Percentiles rank a stretch among this genome's conserved stretches.
Evolutionary conservation across 192 early-diverging fungal genomes (phyloP).

Genomic region (Backusella psychrophila): DNA sequence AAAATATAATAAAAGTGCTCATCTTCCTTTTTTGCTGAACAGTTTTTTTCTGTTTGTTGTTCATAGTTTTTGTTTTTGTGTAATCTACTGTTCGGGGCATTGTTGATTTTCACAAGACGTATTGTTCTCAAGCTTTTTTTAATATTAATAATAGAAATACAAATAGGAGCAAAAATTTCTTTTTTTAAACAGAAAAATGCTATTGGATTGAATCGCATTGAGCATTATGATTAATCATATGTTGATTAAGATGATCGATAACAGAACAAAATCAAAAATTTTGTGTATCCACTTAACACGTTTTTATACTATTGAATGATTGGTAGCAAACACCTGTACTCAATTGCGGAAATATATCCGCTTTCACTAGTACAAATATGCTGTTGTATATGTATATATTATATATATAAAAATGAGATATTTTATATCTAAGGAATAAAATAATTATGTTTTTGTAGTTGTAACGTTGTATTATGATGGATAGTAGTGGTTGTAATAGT

Average conservation of each 20-base stretch:
- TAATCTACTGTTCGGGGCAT: no score
- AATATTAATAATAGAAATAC: no score
- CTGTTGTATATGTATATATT: background rate
- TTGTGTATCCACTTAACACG: slow-evolving; percentile 3
- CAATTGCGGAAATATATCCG: background rate
- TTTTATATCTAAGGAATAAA: background rate
- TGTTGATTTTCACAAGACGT: no score
- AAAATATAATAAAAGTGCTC: no score
- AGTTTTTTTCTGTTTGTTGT: no score
- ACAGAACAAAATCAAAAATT: slow-evolving; percentile 68
- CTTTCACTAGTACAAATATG: background rate
- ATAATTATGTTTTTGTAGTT: slow-evolving; percentile 7
- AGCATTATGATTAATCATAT: slow-evolving; percentile 37
- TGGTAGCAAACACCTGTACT: background rate
- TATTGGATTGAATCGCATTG: slow-evolving; percentile 55
- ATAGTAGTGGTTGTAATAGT: background rate
- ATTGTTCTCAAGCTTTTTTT: no score
- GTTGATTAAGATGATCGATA: slow-evolving; percentile 75
- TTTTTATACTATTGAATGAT: background rate
- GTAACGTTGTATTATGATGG: background rate
- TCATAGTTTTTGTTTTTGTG: no score
- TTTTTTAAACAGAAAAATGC: no score
- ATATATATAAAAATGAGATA: background rate
- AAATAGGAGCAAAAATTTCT: no score
- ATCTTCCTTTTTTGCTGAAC: no score